Evolutionary conservation across 257 asterid species (phyloP).

Genomic region (Nicotiana sylvestris): DNA sequence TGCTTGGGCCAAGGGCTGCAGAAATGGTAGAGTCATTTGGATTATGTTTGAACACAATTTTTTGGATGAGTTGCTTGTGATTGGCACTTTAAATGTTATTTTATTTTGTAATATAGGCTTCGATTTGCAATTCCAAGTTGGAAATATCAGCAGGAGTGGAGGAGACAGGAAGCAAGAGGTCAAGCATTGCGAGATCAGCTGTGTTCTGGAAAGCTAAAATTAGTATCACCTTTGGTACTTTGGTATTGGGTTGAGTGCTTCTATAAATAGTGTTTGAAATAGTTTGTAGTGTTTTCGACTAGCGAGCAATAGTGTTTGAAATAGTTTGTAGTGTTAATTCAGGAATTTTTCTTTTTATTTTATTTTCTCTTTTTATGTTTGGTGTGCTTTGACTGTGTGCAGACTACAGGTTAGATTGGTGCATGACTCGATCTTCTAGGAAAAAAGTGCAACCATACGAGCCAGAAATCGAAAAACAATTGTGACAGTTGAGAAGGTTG

Average conservation of each 20-base stretch:
- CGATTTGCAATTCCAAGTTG: conserved; percentile 32
- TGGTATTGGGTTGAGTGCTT: conserved; percentile 15
- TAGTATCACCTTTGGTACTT: conserved; percentile 34
- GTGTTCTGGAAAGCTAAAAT: conserved; percentile 46
- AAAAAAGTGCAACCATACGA: too few relatives aligned
- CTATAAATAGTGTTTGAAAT: conserved; percentile 11
- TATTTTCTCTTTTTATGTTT: too few relatives aligned
- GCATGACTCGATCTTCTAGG: too few relatives aligned
- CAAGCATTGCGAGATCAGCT: conserved; percentile 27
- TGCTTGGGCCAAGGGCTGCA: conserved; percentile 42
- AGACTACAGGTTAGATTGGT: too few relatives aligned
- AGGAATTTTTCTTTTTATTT: too few relatives aligned
- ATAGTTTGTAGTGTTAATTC: too few relatives aligned
- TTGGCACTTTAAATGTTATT: not conserved
- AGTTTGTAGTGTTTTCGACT: too few relatives aligned
- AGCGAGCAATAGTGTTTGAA: too few relatives aligned
- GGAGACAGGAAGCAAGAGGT: conserved; percentile 36
- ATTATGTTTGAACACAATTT: conserved; percentile 31
- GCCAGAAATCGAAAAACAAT: too few relatives aligned
- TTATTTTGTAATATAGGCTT: conserved; percentile 47
- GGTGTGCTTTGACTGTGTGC: too few relatives aligned
- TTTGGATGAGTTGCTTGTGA: conserved; percentile 15
- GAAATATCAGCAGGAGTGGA: conserved; percentile 23
- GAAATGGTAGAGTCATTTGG: conserved; percentile 36
- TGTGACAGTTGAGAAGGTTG: too few relatives aligned